Evolutionary conservation across 2,329 filamentous ascomycete genomes (phyloP).

Genomic region (Aspergillus sp.): DNA sequence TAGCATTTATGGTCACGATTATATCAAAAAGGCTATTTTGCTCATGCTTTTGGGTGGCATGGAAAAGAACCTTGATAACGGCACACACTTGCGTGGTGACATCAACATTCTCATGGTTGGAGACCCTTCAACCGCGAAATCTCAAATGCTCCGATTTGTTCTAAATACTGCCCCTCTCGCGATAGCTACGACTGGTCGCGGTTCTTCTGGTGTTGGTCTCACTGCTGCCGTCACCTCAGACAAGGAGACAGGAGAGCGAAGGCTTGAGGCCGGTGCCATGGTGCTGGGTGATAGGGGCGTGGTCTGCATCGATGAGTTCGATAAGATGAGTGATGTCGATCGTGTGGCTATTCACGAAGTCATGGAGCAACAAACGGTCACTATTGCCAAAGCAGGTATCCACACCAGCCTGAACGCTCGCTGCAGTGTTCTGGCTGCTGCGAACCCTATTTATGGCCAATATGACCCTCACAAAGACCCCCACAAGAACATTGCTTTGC

Average conservation of each 20-base stretch:
- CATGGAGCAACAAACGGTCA: constrained; percentile 99
- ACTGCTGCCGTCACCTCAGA: constrained; percentile 95
- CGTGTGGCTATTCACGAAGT: constrained; percentile 99
- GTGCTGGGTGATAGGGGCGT: constrained; percentile 95
- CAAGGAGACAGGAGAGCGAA: constrained; percentile 93
- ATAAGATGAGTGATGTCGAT: constrained; percentile 99
- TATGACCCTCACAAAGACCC: constrained; percentile 99
- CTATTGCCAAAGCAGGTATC: constrained; percentile 97
- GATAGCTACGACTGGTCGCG: constrained; percentile 94
- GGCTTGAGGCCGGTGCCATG: constrained; percentile 97
- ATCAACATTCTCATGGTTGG: constrained; percentile 99
- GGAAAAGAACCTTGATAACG: constrained; percentile 98
- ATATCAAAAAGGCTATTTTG: constrained; percentile 96
- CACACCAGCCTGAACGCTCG: constrained; percentile 96
- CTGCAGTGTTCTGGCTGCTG: constrained; percentile 93
- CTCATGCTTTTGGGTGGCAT: constrained; percentile 93
- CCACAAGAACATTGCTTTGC: constrained; percentile 96
- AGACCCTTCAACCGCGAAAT: constrained; percentile 97
- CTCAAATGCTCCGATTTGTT: constrained; percentile 94
- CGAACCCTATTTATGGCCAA: constrained; percentile 96
- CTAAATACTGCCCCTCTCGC: constrained; percentile 94
- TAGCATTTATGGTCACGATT: constrained; percentile 94
- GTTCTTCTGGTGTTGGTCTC: constrained; percentile 95
- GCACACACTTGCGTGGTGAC: constrained; percentile 94
- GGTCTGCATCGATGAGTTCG: constrained; percentile 98